Conservation (phyloP, 176 grass and related monocot species). For the Eleusine coracana region DNA sequence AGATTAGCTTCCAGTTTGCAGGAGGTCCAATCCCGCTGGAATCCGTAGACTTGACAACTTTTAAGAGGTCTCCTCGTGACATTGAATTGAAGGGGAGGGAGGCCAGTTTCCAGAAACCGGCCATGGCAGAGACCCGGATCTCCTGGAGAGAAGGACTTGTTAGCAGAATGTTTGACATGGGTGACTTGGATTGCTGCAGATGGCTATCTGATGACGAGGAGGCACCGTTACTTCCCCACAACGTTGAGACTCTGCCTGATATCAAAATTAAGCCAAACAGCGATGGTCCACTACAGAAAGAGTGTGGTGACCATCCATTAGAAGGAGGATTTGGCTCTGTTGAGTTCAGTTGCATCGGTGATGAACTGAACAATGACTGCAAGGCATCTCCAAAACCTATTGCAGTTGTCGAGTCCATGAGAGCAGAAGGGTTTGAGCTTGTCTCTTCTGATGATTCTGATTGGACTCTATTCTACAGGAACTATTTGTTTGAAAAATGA, state of each 20-base stretch:
- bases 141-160: slow-evolving; percentile 91
- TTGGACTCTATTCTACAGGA: slow-evolving; percentile 84
- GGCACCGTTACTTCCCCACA: slow-evolving; percentile 4
- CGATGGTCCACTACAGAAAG: slow-evolving; percentile 25
- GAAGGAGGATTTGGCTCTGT: slow-evolving; percentile 57
- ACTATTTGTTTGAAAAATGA: slow-evolving; percentile 83
- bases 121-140: slow-evolving; percentile 51
- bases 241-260: not conserved
- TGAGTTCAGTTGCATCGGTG: slow-evolving; percentile 42
- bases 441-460: slow-evolving; percentile 73
- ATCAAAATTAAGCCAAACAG: slow-evolving; percentile 21
- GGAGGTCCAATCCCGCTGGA: slow-evolving; percentile 42
- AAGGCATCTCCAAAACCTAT: slow-evolving; percentile 10
- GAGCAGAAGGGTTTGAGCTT: slow-evolving; percentile 67
- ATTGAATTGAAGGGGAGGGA: slow-evolving; percentile 40
- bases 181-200: slow-evolving; percentile 67
- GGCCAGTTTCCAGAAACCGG: slow-evolving; percentile 21
- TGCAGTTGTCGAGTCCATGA: slow-evolving; percentile 69
- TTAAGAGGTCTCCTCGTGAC: slow-evolving; percentile 57
- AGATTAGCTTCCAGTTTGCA: slow-evolving; percentile 76
- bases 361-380: slow-evolving; percentile 33
- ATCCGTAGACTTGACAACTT: slow-evolving; percentile 72
- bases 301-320: slow-evolving; percentile 31
- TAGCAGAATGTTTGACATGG: slow-evolving; percentile 91
- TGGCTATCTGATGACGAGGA: slow-evolving; percentile 89